Percentiles rank a stretch among this genome's conserved stretches.
Evolutionary conservation across 768 basidiomycete species (phyloP).

Genomic region (Trichaptum fuscoviolaceum): DNA sequence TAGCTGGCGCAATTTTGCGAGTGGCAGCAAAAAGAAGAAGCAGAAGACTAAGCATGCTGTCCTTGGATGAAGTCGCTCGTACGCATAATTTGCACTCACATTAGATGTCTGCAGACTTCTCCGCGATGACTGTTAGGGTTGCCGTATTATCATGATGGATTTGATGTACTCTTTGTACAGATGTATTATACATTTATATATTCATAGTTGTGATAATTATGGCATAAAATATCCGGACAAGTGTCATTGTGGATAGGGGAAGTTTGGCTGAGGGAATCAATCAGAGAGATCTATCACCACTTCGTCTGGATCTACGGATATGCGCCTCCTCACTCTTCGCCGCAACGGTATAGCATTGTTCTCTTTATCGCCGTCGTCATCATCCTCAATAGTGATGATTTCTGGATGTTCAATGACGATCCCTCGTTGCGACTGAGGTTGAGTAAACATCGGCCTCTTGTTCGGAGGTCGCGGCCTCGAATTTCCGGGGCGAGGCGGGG

Average conservation of each 20-base stretch:
- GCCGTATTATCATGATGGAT: background rate
- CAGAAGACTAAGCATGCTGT: constrained; percentile 67
- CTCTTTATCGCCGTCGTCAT: constrained; percentile 56
- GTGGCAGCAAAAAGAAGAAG: constrained; percentile 65
- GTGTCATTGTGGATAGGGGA: background rate
- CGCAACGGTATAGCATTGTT: constrained; percentile 46
- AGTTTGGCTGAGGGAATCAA: constrained; percentile 15
- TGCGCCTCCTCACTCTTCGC: constrained; percentile 41
- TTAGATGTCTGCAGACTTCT: constrained; percentile 1
- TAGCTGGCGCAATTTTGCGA: constrained; percentile 75
- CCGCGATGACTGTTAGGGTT: background rate
- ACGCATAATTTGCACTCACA: background rate
- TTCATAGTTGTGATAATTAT: background rate
- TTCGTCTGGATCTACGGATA: constrained; percentile 30
- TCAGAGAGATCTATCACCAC: constrained; percentile 60
- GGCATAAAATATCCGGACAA: background rate
- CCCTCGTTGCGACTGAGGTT: constrained; percentile 21
- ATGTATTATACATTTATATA: background rate
- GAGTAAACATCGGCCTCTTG: constrained; percentile 13
- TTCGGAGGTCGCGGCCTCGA: constrained; percentile 18
- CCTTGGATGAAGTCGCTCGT: constrained; percentile 46
- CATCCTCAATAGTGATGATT: constrained; percentile 40
- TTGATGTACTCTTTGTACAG: background rate
- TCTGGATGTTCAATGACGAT: constrained; percentile 15
- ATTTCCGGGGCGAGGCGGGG: background rate